Evolutionary conservation across 345 rosid species (phyloP), one percentile per base, ranked within the genome.

Genomic region (Physaria fendleri): DNA sequence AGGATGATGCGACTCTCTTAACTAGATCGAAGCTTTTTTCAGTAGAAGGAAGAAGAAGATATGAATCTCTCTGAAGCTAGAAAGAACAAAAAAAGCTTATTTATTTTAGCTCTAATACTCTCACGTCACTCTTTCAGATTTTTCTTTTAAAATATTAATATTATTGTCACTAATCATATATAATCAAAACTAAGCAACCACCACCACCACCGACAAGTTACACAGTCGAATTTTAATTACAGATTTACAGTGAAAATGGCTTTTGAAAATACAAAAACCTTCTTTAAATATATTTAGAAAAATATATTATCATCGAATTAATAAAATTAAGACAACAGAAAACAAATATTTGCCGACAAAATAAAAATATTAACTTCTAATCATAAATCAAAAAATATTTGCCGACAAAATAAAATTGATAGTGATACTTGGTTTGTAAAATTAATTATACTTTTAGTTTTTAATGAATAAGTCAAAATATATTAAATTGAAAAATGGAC

Each of bases 171-270:
- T 18, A 57, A 57, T 66, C 51, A 66, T 57, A 66, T 65, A 54
- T 62, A 60, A 60, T 41, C 34, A 59, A 60, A 48, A n/a, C n/a
- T n/a, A 29, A 50, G 35, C 66, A 68, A 68, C 60, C 61, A 68
- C 72, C 61, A 59, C 41, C 57, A 54, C 50, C 73, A 69, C 73
- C 73, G 73, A 69, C 73, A 68, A 60, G 54, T 68, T 35, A 34
- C 64, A 24, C 65, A 25, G 47, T 52, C 38, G 2, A 5, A 25
- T 22, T 33, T 13, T 38, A 21, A 5, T 46, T 64, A 43, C 62
- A 8, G 18, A 23, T 0, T 41, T 40, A 40, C 72, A 5, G 66
- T 52, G 48, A 17, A 13, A 30, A n/a, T n/a, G n/a, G n/a, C n/a
- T n/a, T n/a, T n/a, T n/a, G n/a, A n/a, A n/a, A n/a, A n/a, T n/a